Percentiles rank a stretch among this genome's conserved stretches.
These are phyloP conservation scores for Alternaria alternata DNA, from an alignment of 2,329 filamentous ascomycete genomes.

Conservation along the genomic window DNA sequence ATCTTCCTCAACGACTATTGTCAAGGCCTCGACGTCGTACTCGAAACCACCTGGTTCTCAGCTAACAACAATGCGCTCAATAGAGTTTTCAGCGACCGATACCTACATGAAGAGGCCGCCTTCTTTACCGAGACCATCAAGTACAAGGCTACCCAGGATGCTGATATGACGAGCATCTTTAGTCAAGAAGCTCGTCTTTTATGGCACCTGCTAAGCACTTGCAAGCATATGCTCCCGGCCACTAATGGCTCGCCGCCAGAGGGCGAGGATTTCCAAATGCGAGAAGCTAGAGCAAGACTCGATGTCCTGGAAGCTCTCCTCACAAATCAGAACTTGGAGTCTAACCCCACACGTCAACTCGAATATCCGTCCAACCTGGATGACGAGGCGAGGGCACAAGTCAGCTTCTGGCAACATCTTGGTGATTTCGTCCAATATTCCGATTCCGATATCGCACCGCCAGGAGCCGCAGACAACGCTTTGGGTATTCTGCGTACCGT, in stretches of 20 bases:
- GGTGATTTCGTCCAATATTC: slow-evolving; percentile 74
- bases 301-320: slow-evolving; percentile 79
- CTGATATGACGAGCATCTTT: slow-evolving; percentile 50
- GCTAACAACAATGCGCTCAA: slow-evolving; percentile 59
- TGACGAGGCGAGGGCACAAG: slow-evolving; percentile 58
- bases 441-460: slow-evolving; percentile 65
- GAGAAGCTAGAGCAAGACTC: slow-evolving; percentile 72
- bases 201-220: slow-evolving; percentile 66
- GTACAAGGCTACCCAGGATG: slow-evolving; percentile 27
- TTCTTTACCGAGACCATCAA: slow-evolving; percentile 47
- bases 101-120: slow-evolving; percentile 46
- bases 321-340: slow-evolving; percentile 71
- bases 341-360: slow-evolving; percentile 65
- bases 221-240: slow-evolving; percentile 51
- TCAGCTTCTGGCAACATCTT: slow-evolving; percentile 84
- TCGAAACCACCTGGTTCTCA: slow-evolving; percentile 85
- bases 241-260: slow-evolving; percentile 50
- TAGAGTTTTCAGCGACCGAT: slow-evolving; percentile 60
- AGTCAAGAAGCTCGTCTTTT: slow-evolving; percentile 68
- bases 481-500: slow-evolving; percentile 72
- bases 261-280: slow-evolving; percentile 66
- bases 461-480: slow-evolving; percentile 70
- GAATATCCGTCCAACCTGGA: slow-evolving; percentile 55
- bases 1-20: slow-evolving; percentile 49
- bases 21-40: slow-evolving; percentile 43